These are phyloP conservation scores for Prunus kanzakura DNA, from an alignment of 306 rosid genomes.

Conservation along the genomic window DNA sequence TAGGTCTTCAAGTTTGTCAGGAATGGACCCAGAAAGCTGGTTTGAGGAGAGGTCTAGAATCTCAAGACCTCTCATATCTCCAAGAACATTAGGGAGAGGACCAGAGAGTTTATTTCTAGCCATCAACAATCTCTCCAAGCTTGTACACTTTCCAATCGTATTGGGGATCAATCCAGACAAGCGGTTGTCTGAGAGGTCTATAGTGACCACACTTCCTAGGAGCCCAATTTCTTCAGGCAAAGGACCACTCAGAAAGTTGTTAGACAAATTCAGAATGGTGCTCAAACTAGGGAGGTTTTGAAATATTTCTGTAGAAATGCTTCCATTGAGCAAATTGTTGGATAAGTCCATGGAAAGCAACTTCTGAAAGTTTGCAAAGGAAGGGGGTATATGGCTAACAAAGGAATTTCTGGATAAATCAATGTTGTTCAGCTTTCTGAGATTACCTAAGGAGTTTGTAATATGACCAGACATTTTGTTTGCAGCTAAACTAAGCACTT, in stretches of 20 bases:
- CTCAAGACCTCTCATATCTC: conserved; percentile 51
- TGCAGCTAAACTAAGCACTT: conserved; percentile 38
- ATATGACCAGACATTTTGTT: conserved; percentile 52
- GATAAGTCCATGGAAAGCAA: conserved; percentile 63
- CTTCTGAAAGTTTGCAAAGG: conserved; percentile 46
- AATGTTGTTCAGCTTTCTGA: conserved; percentile 41
- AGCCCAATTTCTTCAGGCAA: conserved; percentile 52
- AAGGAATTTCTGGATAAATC: conserved; percentile 58
- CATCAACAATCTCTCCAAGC: conserved; percentile 54
- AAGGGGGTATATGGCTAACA: conserved; percentile 38
- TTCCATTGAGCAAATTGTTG: conserved; percentile 58
- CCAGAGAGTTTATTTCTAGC: conserved; percentile 57
- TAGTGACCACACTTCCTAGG: conserved; percentile 30
- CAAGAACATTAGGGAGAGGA: conserved; percentile 49
- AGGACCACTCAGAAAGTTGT: conserved; percentile 54
- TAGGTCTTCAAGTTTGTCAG: conserved; percentile 45
- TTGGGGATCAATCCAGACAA: conserved; percentile 50
- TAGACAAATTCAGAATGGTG: conserved; percentile 52
- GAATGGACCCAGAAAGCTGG: conserved; percentile 67
- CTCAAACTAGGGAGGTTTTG: conserved; percentile 52
- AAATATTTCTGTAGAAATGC: conserved; percentile 44
- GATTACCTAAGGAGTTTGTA: conserved; percentile 59
- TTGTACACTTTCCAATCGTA: conserved; percentile 50
- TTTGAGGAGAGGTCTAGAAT: conserved; percentile 67
- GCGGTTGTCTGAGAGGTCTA: conserved; percentile 58